Base-by-base conservation (phyloP, 208 protist genomes). In the Acanthamoeba culbertsoni region DNA sequence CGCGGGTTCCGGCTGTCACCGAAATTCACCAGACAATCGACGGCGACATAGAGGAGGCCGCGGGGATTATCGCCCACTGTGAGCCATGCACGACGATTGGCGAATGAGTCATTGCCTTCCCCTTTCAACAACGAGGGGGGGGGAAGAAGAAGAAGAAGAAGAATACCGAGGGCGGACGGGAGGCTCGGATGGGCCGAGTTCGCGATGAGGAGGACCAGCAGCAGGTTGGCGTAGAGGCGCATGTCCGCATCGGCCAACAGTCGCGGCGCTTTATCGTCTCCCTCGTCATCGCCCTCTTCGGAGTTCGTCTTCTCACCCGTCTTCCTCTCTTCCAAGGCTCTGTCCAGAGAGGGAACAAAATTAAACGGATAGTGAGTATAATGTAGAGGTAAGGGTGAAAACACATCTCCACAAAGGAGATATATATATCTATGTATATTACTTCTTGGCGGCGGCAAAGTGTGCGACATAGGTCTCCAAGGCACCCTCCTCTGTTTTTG, bases 201-300 rank as follows among this genome's bases (percentile, higher is more conserved):
- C 4, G 45, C 73, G 40, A 79, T 71, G 14, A 92, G 31, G 2
- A 92, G 42, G 16, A 71, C 18, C 12, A 92, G 59, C 55, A 92
- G 33, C 37, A 92, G 48, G 48, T 92, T 92, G 42, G 45, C 31
- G 31, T 92, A 92, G 2, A 92, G 14, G 26, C 86, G 86, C 86
- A 92, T 75, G 28, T 92, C 86, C 28, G 51, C 59, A n/a, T 91
- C 86, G 5, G 84, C 84, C 26, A 71, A 51, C 33, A n/a, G n/a
- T n/a, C n/a, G n/a, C n/a, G n/a, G n/a, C n/a, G 1, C n/a, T 2
- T 43, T 18, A 3, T 48, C 37, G 53, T 46, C 77, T 6, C 18
- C 1, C 18, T 62, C 31, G 10, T 2, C 33, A 33, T 16, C 12
- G 14, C 20, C 23, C 35, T 75, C 65, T 23, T 75, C 31, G n/a